phyloP scores from a whole-genome alignment of 2,329 filamentous ascomycete genomes.

The Pezicula carpinea region DNA sequence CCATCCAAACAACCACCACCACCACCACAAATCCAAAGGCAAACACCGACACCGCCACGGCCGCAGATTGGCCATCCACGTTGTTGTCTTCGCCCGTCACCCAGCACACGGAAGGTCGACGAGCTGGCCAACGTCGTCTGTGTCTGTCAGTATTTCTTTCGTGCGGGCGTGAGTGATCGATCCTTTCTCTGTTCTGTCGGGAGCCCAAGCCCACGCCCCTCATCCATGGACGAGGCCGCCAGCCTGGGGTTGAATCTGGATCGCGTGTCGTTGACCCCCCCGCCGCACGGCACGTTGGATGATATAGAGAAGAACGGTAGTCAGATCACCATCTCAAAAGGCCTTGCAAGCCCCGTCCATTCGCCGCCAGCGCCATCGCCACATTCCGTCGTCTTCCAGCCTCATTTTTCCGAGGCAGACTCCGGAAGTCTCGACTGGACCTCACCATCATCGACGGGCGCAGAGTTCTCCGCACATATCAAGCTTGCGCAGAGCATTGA shows the following conservation, averaged over 20 bases:
- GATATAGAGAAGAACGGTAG: conserved; percentile 13
- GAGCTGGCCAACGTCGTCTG: no score
- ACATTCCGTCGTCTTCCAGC: not conserved
- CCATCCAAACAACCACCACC: no score
- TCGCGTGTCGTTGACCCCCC: not conserved
- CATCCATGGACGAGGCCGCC: no score
- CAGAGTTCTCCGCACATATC: not conserved
- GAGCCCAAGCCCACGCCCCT: not conserved
- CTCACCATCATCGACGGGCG: not conserved
- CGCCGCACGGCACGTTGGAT: not conserved
- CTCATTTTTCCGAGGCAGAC: not conserved
- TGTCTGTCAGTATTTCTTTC: not conserved
- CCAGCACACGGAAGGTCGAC: no score
- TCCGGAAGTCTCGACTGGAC: conserved; percentile 1
- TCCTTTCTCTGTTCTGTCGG: not conserved
- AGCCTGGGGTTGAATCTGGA: not conserved
- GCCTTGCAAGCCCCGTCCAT: not conserved
- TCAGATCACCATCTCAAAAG: not conserved
- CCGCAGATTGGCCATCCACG: no score
- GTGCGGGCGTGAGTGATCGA: not conserved
- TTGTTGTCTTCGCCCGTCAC: no score
- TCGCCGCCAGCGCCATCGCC: not conserved
- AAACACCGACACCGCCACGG: no score
- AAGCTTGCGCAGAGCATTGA: conserved; percentile 1
- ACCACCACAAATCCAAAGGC: no score